Conservation (phyloP, 495 filamentous ascomycete genomes). For the Penicillium flavigenum region DNA sequence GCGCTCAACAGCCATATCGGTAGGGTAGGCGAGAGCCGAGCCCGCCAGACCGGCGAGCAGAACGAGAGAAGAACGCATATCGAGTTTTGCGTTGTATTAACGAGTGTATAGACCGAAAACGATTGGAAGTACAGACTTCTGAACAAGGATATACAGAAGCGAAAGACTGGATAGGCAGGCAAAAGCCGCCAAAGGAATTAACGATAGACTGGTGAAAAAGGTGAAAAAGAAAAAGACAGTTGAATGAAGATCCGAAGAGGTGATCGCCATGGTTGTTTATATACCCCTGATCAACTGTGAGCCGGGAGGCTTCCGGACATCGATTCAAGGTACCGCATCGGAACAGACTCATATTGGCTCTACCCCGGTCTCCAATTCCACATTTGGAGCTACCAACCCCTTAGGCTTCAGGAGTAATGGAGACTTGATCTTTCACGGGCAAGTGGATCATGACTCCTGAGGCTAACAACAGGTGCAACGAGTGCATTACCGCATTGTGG, state of each 20-base stretch:
- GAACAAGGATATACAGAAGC: slow-evolving; percentile 15
- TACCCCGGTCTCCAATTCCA: slow-evolving; percentile 31
- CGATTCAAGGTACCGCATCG: slow-evolving; percentile 14
- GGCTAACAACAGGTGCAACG: slow-evolving; percentile 8
- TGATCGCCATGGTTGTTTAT: slow-evolving; percentile 39
- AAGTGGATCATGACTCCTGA: slow-evolving; percentile 21
- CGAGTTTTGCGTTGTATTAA: slow-evolving; percentile 19
- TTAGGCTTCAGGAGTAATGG: slow-evolving; percentile 22
- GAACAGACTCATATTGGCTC: slow-evolving; percentile 6
- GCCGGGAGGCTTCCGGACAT: slow-evolving; percentile 8
- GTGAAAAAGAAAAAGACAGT: slow-evolving; percentile 29
- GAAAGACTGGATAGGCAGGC: slow-evolving; percentile 19
- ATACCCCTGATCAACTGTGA: slow-evolving; percentile 38
- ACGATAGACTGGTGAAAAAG: slow-evolving; percentile 40
- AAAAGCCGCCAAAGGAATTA: slow-evolving; percentile 28
- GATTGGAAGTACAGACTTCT: slow-evolving; percentile 6
- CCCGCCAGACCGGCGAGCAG: slow-evolving; percentile 44
- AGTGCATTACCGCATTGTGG: slow-evolving; percentile 17
- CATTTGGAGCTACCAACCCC: slow-evolving; percentile 27
- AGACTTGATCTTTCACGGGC: slow-evolving; percentile 21
- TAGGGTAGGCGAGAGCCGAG: slow-evolving; percentile 37
- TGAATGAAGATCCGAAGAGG: slow-evolving; percentile 20
- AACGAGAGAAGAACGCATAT: slow-evolving; percentile 42
- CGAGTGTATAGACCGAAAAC: slow-evolving; percentile 23
- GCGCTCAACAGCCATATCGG: slow-evolving; percentile 30